Conservation (phyloP, 768 basidiomycete species). For the Tephrocybe rancida region DNA sequence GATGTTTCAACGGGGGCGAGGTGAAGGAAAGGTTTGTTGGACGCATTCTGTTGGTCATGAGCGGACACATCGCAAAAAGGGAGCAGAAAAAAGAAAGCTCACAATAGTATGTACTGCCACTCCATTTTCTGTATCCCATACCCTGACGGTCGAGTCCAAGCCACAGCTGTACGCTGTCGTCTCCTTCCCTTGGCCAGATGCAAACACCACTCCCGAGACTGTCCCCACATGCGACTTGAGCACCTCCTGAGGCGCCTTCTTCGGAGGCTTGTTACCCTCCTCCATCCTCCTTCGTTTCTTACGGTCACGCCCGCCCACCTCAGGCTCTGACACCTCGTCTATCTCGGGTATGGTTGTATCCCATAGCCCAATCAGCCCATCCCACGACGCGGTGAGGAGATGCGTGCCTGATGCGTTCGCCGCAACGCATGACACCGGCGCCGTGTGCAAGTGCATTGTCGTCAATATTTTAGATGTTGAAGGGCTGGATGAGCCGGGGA, state of each 20-base stretch:
- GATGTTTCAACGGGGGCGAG: constrained; percentile 42
- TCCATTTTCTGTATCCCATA: constrained; percentile 85
- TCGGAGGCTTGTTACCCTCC: constrained; percentile 38
- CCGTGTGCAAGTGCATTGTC: constrained; percentile 82
- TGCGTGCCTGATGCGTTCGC: constrained; percentile 56
- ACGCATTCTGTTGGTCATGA: constrained; percentile 46
- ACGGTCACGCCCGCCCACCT: constrained; percentile 37
- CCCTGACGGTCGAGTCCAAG: constrained; percentile 87
- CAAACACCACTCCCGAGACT: constrained; percentile 76
- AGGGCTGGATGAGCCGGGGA: constrained; percentile 11
- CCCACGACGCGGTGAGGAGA: constrained; percentile 87
- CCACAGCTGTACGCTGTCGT: constrained; percentile 72
- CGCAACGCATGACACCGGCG: constrained; percentile 73
- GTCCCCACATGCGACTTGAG: constrained; percentile 84
- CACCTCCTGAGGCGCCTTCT: constrained; percentile 72
- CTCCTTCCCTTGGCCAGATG: constrained; percentile 21
- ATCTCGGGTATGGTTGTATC: constrained; percentile 58
- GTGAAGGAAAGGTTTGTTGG: constrained; percentile 77
- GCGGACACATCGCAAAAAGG: neutral
- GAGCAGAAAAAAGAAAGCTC: constrained; percentile 26
- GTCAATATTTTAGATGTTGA: constrained; percentile 48
- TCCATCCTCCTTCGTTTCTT: constrained; percentile 70
- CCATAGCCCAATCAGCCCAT: constrained; percentile 84
- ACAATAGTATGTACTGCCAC: constrained; percentile 74
- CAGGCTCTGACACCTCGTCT: constrained; percentile 64